A percentile compares a stretch with the other conserved stretches of the same genome.
These are phyloP conservation scores for Avena atlantica DNA, from an alignment of 176 grass and related monocot species.

Conservation along the genomic window DNA sequence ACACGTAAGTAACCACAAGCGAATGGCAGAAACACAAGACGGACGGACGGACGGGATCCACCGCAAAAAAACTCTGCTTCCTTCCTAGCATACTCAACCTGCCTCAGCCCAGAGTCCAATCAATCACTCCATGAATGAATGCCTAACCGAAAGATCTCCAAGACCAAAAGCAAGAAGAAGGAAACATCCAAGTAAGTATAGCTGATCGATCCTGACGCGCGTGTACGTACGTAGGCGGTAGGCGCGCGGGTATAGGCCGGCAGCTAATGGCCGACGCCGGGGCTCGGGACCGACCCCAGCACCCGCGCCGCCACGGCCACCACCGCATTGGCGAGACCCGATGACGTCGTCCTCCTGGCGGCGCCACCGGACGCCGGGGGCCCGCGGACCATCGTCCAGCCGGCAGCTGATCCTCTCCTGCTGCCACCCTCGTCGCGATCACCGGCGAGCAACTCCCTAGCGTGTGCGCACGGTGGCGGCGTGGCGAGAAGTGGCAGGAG, in stretches of 20 bases:
- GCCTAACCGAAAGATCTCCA: not conserved
- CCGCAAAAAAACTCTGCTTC: not conserved
- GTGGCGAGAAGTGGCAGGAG: slow-evolving; percentile 4
- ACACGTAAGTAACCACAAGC: not conserved
- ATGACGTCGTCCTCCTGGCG: not conserved
- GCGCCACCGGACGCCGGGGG: not conserved
- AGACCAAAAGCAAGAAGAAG: not conserved
- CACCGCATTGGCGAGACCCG: slow-evolving; percentile 31
- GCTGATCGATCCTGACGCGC: not conserved
- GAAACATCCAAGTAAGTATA: not conserved
- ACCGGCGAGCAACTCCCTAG: slow-evolving; percentile 13
- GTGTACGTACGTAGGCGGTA: not conserved
- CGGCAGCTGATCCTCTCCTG: not conserved
- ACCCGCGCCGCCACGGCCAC: slow-evolving; percentile 35
- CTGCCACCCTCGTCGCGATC: not conserved
- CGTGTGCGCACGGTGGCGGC: slow-evolving; percentile 15
- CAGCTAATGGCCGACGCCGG: slow-evolving; percentile 75
- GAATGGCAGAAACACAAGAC: not conserved
- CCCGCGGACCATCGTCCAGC: not conserved
- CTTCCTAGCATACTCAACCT: not conserved
- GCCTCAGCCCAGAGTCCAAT: not conserved
- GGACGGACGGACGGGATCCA: not conserved
- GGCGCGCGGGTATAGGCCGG: not conserved
- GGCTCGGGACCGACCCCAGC: slow-evolving; percentile 86
- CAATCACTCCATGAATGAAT: not conserved